Evolutionary conservation across 2,329 filamentous ascomycete species (phyloP).

Genomic region (Sclerotinia minor): DNA sequence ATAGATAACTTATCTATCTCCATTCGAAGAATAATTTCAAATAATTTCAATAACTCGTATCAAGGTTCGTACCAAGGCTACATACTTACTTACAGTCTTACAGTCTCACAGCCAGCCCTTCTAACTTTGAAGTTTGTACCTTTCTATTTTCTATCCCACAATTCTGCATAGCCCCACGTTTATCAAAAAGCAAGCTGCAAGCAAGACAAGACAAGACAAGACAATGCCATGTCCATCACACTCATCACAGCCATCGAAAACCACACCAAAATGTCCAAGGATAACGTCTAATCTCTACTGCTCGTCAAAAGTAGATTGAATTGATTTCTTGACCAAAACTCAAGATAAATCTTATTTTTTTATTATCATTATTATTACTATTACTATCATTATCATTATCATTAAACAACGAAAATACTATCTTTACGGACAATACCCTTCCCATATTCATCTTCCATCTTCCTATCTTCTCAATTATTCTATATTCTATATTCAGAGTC

Average conservation of each 20-base stretch:
- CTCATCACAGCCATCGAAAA: slow-evolving; percentile 4
- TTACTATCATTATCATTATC: neutral
- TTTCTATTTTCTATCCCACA: slow-evolving; percentile 7
- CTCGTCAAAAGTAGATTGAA: neutral
- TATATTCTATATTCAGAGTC: slow-evolving; percentile 7
- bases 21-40: too few species aligned
- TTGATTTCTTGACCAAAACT: neutral
- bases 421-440: neutral
- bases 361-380: neutral
- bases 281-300: slow-evolving; percentile 7
- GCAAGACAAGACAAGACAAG: neutral
- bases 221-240: slow-evolving; percentile 1
- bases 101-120: neutral
- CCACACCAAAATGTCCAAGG: neutral
- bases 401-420: neutral
- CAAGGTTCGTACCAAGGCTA: neutral
- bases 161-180: slow-evolving; percentile 16
- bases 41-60: neutral
- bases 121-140: slow-evolving; percentile 15
- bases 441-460: neutral
- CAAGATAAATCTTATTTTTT: neutral
- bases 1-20: neutral
- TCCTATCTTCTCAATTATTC: neutral
- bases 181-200: neutral
- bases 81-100: too few species aligned